Percentiles rank a stretch among this genome's conserved stretches.
Conservation (phyloP, 345 rosid species). For the Laguncularia racemosa region DNA sequence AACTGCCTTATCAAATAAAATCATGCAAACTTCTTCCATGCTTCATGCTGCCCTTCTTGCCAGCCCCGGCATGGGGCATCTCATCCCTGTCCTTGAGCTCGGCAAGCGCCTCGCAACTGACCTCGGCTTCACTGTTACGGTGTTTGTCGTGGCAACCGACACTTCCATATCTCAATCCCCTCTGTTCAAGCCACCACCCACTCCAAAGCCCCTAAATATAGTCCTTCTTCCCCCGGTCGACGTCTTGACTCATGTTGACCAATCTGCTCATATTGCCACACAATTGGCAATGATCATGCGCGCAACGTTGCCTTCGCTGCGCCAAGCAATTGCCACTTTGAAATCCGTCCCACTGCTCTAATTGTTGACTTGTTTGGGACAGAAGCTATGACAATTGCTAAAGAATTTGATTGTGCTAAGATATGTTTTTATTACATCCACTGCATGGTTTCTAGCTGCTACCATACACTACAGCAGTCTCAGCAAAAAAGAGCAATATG, state of each 20-base stretch:
- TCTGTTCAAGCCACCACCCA: constrained; percentile 10
- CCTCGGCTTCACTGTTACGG: constrained; percentile 33
- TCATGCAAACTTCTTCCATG: too few relatives aligned
- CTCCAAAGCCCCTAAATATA: constrained; percentile 19
- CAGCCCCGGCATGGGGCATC: constrained; percentile 57
- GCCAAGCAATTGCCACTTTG: constrained; percentile 31
- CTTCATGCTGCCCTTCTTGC: constrained; percentile 37
- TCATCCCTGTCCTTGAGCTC: constrained; percentile 53
- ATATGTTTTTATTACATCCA: constrained; percentile 36
- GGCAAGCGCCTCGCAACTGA: constrained; percentile 30
- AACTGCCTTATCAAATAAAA: too few relatives aligned
- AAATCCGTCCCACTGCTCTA: constrained; percentile 30
- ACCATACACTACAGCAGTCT: constrained; percentile 28
- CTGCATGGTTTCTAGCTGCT: constrained; percentile 53
- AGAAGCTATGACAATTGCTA: constrained; percentile 34
- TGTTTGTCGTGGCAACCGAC: too few relatives aligned
- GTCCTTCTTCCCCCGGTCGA: constrained; percentile 34
- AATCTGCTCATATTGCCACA: constrained; percentile 20
- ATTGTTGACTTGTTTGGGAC: constrained; percentile 50
- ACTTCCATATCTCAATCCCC: constrained; percentile 28
- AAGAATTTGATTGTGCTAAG: constrained; percentile 39
- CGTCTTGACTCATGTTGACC: constrained; percentile 19
- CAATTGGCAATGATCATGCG: constrained; percentile 29
- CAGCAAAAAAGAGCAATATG: constrained; percentile 18
- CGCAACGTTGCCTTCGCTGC: constrained; percentile 29